A percentile compares a stretch with the other conserved stretches of the same genome.
Conservation (phyloP, 345 rosid species). For the Abelmoschus esculentus region DNA sequence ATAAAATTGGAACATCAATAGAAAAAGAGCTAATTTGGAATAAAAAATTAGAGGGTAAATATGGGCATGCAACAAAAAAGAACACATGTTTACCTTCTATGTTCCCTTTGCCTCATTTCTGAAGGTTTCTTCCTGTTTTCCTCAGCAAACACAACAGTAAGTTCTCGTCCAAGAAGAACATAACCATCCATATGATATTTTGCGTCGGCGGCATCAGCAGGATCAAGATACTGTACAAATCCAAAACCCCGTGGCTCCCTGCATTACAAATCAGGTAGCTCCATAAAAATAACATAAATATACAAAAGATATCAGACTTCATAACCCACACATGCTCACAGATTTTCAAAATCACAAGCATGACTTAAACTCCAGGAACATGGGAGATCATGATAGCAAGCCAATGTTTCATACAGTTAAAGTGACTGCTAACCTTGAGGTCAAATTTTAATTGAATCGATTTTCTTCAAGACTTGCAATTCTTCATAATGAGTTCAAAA, state of each 20-base stretch:
- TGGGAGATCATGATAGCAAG: conserved; percentile 17
- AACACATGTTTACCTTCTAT: conserved; percentile 33
- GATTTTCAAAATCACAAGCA: conserved; percentile 12
- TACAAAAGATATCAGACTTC: background rate
- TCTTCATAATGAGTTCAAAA: conserved; percentile 54
- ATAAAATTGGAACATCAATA: background rate
- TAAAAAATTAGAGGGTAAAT: conserved; percentile 2
- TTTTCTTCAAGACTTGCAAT: conserved; percentile 51
- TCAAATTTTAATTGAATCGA: conserved; percentile 36
- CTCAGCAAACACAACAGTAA: conserved; percentile 77
- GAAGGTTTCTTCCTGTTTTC: conserved; percentile 86
- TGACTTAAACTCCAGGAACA: conserved; percentile 5
- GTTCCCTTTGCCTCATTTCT: conserved; percentile 79
- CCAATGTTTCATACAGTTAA: conserved; percentile 20
- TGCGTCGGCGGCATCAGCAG: conserved; percentile 60
- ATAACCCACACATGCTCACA: background rate
- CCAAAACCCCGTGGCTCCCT: conserved; percentile 6
- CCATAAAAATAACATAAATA: background rate
- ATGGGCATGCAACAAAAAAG: background rate
- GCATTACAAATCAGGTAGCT: background rate
- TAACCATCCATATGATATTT: conserved; percentile 78
- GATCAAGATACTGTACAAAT: conserved; percentile 12
- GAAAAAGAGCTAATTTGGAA: background rate
- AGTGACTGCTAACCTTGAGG: conserved; percentile 63
- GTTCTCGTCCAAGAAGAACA: conserved; percentile 65